phyloP scores from a whole-genome alignment of 768 basidiomycete genomes.

The Termitomyces eurrhizus region DNA sequence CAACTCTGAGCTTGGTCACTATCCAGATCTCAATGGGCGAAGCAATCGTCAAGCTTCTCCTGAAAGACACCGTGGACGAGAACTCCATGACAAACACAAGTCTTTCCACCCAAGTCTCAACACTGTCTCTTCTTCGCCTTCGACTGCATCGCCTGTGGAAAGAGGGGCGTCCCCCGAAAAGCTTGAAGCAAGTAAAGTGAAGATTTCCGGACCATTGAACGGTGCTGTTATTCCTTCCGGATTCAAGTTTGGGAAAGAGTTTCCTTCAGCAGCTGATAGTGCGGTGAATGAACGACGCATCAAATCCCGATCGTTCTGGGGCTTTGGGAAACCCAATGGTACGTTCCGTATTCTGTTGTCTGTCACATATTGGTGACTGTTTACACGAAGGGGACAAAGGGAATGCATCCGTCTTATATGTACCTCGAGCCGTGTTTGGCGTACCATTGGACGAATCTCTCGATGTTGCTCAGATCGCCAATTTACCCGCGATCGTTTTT shows the following conservation, averaged over 20 bases:
- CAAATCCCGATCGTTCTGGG: constrained; percentile 92
- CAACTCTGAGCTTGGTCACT: constrained; percentile 82
- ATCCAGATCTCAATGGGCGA: constrained; percentile 52
- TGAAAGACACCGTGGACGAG: constrained; percentile 50
- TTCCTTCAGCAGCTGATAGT: constrained; percentile 33
- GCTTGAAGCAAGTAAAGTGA: constrained; percentile 60
- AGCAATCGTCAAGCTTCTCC: constrained; percentile 45
- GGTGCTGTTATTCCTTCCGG: constrained; percentile 84
- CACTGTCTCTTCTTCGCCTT: constrained; percentile 45
- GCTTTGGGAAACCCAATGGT: constrained; percentile 71
- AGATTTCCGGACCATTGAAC: constrained; percentile 87
- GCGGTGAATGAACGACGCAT: constrained; percentile 67
- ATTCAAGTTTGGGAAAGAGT: constrained; percentile 86
- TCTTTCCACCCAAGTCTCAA: constrained; percentile 61
- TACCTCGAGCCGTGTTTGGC: constrained; percentile 80
- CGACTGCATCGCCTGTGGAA: constrained; percentile 39
- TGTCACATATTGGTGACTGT: neutral
- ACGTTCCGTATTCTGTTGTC: constrained; percentile 10
- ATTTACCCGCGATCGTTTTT: constrained; percentile 92
- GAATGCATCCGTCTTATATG: constrained; percentile 30
- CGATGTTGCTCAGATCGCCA: constrained; percentile 83
- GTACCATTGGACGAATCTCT: constrained; percentile 85
- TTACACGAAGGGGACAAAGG: constrained; percentile 28
- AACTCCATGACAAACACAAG: constrained; percentile 50
- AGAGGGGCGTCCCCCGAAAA: constrained; percentile 50